Base-by-base conservation (phyloP, 164 flowering plant species). In the Stephania yunnanensis region DNA sequence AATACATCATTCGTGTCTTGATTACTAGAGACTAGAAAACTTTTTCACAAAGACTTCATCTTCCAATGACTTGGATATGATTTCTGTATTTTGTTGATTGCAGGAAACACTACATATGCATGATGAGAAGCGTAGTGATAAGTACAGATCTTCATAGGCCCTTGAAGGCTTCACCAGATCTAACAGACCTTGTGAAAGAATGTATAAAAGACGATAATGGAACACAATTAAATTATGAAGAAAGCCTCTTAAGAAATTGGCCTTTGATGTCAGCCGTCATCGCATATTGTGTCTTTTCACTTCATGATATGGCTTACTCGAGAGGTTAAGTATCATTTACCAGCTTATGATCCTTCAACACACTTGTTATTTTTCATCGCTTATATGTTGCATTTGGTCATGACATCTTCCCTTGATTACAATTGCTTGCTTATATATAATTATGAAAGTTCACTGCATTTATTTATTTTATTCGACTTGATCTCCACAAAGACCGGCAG, bases 91-190 rank as follows among this genome's bases (percentile, higher is more conserved):
- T 7, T 64, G 29, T 1, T 71, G 25, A 6, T 30, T 81, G 78
- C 79, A 94, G 98, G 98, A 94, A 83, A 86, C 97, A 31, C 76
- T 94, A 78, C 98, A 94, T 77, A 87, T 36, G 68, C 96, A 92
- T 77, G 45, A 78, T 36, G 74, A 46, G 61, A 77, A 73, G 2
- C 65, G 42, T 7, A 31, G 11, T 44, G 53, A 73, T 73, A 6
- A 31, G 8, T 65, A 61, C 61, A 74, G 82, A n/a, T 7, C 71
- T 80, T 15, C 73, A 55, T 76, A 87, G 83, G 73, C 81, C 81
- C 17, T 75, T 85, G 73, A 91, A 92, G 75, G 76, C 79, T 73
- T 80, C 84, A 70, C n/a, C 82, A 25, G 3, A 50, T n/a, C n/a
- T n/a, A n/a, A n/a, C n/a, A n/a, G n/a, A n/a, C n/a, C 65, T 78